Evolutionary conservation across 164 flowering plant species (phyloP).

Genomic region (Dillenia suffruticosa): DNA sequence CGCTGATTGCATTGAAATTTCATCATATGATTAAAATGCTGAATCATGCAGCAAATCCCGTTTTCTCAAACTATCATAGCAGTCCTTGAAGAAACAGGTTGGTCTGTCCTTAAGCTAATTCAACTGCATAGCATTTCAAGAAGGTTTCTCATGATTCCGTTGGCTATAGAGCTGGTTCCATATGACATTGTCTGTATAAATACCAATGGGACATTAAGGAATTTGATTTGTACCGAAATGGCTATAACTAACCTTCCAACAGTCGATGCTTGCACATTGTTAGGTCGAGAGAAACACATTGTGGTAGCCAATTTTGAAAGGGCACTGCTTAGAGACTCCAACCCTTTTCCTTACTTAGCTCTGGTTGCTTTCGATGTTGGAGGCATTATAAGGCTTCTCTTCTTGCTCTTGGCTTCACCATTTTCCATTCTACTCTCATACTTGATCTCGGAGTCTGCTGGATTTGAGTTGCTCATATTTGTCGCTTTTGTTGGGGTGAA

Average conservation of each 20-base stretch:
- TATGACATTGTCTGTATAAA: too few relatives aligned
- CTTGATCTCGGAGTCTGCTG: constrained; percentile 27
- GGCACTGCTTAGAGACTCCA: constrained; percentile 27
- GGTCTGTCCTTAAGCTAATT: too few relatives aligned
- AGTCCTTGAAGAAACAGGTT: too few relatives aligned
- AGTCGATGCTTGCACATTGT: constrained; percentile 10
- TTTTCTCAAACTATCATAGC: too few relatives aligned
- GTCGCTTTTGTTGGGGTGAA: constrained; percentile 31
- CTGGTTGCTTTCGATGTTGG: constrained; percentile 37
- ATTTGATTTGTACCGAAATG: too few relatives aligned
- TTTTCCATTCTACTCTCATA: constrained; percentile 26
- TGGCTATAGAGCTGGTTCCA: too few relatives aligned
- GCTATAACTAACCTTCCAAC: constrained; percentile 9
- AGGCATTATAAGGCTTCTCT: constrained; percentile 24
- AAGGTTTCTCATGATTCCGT: too few relatives aligned
- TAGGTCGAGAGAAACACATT: constrained; percentile 19
- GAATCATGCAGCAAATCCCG: too few relatives aligned
- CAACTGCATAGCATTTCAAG: too few relatives aligned
- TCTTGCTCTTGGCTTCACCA: constrained; percentile 27
- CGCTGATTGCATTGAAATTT: too few relatives aligned
- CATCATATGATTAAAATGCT: too few relatives aligned
- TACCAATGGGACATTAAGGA: too few relatives aligned
- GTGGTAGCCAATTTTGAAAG: constrained; percentile 44
- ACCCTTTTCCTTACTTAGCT: constrained; percentile 41
- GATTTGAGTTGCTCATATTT: constrained; percentile 31